Evolutionary conservation across 2,329 filamentous ascomycete species (phyloP).

Genomic region (Aspergillus pseudoviridinutans): DNA sequence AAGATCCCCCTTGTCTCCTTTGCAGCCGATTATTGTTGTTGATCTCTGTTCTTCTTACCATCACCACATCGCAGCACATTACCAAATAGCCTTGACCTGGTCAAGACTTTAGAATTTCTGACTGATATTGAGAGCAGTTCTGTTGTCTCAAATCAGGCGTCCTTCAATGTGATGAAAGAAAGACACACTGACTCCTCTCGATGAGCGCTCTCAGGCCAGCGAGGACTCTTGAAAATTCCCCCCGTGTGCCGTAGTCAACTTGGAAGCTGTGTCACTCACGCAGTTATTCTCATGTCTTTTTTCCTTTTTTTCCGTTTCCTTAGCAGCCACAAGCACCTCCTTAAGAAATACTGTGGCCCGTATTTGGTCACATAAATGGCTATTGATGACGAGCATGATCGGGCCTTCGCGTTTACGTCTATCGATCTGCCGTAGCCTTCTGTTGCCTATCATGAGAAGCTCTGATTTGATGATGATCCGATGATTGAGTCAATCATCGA

Average conservation of each 20-base stretch:
- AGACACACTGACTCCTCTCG: not conserved
- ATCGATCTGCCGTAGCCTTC: not conserved
- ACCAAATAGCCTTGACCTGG: not conserved
- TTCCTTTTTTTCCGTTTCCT: not conserved
- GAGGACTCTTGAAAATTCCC: not conserved
- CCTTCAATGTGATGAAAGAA: not conserved
- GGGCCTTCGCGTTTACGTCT: not conserved
- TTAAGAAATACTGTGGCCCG: not conserved
- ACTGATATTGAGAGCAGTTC: not conserved
- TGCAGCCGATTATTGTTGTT: not conserved
- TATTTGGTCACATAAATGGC: not conserved
- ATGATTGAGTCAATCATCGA: not conserved
- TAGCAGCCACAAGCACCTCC: not conserved
- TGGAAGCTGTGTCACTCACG: not conserved
- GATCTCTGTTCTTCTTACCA: not conserved
- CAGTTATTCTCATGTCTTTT: not conserved
- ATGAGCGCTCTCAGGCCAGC: not conserved
- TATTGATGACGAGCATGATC: not conserved
- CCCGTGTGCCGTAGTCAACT: not conserved
- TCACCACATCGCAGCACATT: not conserved
- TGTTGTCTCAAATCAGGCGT: not conserved
- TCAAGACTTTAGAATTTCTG: not conserved
- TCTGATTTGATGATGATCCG: not conserved
- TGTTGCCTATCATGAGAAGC: not conserved
- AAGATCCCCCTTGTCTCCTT: not conserved